A percentile compares a stretch with the other conserved stretches of the same genome.
Evolutionary conservation across 2,329 filamentous ascomycete genomes (phyloP).

Genomic region (Scedosporium boydii): DNA sequence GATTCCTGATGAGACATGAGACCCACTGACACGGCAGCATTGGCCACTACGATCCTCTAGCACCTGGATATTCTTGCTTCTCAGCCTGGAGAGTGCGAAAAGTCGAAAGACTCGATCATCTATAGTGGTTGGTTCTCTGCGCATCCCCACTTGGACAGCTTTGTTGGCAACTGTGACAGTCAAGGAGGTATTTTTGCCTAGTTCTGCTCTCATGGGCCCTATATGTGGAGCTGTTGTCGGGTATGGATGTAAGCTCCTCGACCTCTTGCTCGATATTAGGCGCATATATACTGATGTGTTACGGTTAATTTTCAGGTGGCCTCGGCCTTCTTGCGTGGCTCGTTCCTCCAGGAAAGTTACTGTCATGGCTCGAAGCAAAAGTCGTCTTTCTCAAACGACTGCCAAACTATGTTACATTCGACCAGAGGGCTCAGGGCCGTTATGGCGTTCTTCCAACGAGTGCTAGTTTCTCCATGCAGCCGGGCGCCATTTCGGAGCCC

Average conservation of each 20-base stretch:
- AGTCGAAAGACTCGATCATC: constrained; percentile 74
- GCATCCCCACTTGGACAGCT: constrained; percentile 87
- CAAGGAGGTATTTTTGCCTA: constrained; percentile 66
- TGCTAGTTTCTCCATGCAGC: constrained; percentile 9
- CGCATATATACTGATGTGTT: neutral
- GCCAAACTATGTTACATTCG: constrained; percentile 87
- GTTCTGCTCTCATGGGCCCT: constrained; percentile 79
- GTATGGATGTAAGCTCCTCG: constrained; percentile 61
- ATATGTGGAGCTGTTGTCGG: constrained; percentile 75
- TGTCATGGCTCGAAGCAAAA: constrained; percentile 83
- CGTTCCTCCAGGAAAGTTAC: constrained; percentile 76
- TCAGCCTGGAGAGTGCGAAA: constrained; percentile 77
- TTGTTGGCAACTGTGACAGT: constrained; percentile 71
- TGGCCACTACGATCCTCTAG: constrained; percentile 31
- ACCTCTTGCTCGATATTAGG: neutral
- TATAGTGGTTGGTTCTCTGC: constrained; percentile 50
- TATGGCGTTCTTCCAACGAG: constrained; percentile 75
- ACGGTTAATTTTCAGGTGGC: constrained; percentile 45
- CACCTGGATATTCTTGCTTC: constrained; percentile 84
- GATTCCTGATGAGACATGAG: neutral
- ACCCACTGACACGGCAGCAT: neutral
- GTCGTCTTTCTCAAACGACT: constrained; percentile 75
- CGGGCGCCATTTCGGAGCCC: too few species aligned
- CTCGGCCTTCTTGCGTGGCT: constrained; percentile 83
- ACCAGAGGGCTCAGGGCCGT: constrained; percentile 90